Conservation (phyloP, 305 asterid species). For the Solanum aculeatissimum region DNA sequence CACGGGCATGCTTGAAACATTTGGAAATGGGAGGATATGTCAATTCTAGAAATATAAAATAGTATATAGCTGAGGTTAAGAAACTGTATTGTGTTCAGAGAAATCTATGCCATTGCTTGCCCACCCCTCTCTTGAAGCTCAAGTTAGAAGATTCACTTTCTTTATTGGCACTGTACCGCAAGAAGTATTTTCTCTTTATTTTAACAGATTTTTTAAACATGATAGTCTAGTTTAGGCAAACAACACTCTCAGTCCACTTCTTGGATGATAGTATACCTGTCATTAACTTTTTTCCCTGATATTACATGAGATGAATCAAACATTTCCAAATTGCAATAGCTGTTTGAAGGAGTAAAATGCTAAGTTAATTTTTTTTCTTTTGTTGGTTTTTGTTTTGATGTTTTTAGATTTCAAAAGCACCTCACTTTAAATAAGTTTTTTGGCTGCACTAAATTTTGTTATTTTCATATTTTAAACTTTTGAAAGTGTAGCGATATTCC, state of each 20-base stretch:
- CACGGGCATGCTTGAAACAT: not conserved
- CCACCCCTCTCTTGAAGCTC: not conserved
- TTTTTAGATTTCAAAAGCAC: no score
- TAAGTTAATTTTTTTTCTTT: no score
- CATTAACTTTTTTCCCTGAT: not conserved
- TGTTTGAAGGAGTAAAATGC: no score
- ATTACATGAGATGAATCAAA: not conserved
- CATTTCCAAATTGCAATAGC: no score
- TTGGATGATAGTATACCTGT: not conserved
- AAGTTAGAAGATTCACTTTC: not conserved
- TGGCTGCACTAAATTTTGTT: not conserved
- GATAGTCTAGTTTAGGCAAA: not conserved
- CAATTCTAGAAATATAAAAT: not conserved
- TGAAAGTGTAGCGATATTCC: not conserved
- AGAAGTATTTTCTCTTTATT: no score
- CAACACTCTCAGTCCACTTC: not conserved
- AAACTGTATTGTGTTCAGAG: not conserved
- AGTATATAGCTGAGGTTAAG: not conserved
- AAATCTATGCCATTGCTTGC: not conserved
- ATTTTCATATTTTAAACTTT: not conserved
- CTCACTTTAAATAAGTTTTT: not conserved
- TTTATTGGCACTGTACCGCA: not conserved
- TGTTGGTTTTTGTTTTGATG: no score
- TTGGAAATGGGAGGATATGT: not conserved
- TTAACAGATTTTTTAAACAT: not conserved